Evolutionary conservation across 1,284 basidiomycete genomes (phyloP), one percentile per base, ranked within the genome.

Genomic region (Leccinum idahoense): DNA sequence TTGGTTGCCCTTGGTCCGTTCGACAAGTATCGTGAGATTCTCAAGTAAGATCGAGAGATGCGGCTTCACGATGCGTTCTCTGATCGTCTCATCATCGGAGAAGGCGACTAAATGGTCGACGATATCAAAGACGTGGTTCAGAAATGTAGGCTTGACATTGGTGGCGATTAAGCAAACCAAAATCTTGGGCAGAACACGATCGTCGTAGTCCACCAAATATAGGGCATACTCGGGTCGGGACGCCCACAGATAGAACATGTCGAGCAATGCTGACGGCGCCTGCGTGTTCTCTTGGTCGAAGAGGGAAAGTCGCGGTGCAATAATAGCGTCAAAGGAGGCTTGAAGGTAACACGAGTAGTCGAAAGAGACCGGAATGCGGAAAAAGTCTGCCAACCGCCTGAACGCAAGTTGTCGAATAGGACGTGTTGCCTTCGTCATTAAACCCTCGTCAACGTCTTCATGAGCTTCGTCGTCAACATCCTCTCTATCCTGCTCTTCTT

Each of bases 241-340:
- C 0, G 92, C 86, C 89, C 96, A 97, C 3, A 85, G 80, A 64
- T 88, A 84, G 74, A 98, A 91, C 1, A 99, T 81, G 41, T 97
- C 93, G 51, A 99, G 80, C 32, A 98, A 80, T 0, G 94, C 89
- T 0, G 95, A 96, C 0, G 96, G 94, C 0, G 93, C 85, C 76
- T 99, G 96, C 0, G 92, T 93, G 70, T 96, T 98, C 76, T 99
- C 96, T 57, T 80, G 80, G 62, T 92, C 87, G 23, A 99, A 81
- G 5, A 80, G 77, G 0, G 85, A 78, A 29, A 99, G 79, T 18
- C 96, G 90, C 0, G 96, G 95, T 0, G 89, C 88, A 70, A 99
- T 90, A 75, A 94, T 85, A 0, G 83, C 77, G 2, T 80, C 67
- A 76, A 94, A 97, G 11, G 89, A 82, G 10, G 81, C 77, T 1